Percentiles rank a stretch among this genome's conserved stretches.
phyloP scores from a whole-genome alignment of 345 rosid genomes.

The Cochlearia excelsa region DNA sequence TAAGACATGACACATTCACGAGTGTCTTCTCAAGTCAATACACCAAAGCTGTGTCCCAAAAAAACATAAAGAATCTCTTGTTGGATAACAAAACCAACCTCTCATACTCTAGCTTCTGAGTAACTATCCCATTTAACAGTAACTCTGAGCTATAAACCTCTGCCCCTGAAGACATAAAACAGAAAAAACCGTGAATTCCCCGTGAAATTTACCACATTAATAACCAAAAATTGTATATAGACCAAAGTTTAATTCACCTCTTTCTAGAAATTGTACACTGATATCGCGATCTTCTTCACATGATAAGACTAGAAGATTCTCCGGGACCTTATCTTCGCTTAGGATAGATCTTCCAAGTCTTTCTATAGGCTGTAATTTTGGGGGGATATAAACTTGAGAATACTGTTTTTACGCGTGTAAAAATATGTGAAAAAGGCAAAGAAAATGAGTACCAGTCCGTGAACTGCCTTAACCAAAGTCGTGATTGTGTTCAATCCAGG shows the following conservation, averaged over 20 bases:
- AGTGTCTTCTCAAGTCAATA: too few relatives aligned
- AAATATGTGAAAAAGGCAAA: not conserved
- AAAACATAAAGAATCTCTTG: slow-evolving; percentile 4
- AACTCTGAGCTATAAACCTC: slow-evolving; percentile 84
- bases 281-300: slow-evolving; percentile 69
- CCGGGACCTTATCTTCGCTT: slow-evolving; percentile 50
- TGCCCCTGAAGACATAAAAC: slow-evolving; percentile 44
- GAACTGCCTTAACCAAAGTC: slow-evolving; percentile 58
- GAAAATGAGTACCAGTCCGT: slow-evolving; percentile 55
- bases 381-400: not conserved
- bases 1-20: slow-evolving; percentile 2
- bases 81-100: slow-evolving; percentile 48
- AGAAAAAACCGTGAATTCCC: not conserved
- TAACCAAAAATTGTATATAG: not conserved
- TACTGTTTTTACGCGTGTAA: not conserved
- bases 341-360: slow-evolving; percentile 69
- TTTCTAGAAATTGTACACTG: slow-evolving; percentile 68
- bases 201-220: not conserved
- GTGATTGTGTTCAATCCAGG: slow-evolving; percentile 66
- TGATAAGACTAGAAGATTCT: slow-evolving; percentile 69
- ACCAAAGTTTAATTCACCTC: slow-evolving; percentile 44
- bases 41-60: not conserved
- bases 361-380: slow-evolving; percentile 54
- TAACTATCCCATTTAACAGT: slow-evolving; percentile 78
- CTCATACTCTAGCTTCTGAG: slow-evolving; percentile 79